A percentile compares a stretch with the other conserved stretches of the same genome.
phyloP scores from a whole-genome alignment of 2,329 filamentous ascomycete species.

The Pseudocercospora vitis region DNA sequence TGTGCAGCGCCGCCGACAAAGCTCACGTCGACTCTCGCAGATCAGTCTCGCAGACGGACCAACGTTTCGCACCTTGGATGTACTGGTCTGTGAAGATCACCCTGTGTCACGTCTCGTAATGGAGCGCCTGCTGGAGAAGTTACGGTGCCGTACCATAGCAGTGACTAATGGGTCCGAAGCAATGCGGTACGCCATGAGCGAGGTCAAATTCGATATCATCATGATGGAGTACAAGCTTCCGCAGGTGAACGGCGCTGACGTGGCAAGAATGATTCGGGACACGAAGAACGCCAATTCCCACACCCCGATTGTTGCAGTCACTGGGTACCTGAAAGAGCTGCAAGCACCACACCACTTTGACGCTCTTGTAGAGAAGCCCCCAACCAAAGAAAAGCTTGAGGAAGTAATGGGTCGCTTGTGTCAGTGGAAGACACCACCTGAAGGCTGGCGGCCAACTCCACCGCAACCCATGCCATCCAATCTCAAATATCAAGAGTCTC shows the following conservation, averaged over 20 bases:
- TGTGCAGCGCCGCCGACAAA: slow-evolving; percentile 91
- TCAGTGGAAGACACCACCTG: slow-evolving; percentile 83
- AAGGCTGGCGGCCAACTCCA: slow-evolving; percentile 52
- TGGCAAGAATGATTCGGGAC: slow-evolving; percentile 95
- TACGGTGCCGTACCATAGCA: slow-evolving; percentile 90
- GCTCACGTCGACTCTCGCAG: slow-evolving; percentile 88
- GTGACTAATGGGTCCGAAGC: slow-evolving; percentile 89
- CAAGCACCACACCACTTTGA: slow-evolving; percentile 96
- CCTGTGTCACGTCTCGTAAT: slow-evolving; percentile 97
- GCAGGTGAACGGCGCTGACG: slow-evolving; percentile 90
- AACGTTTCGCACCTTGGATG: slow-evolving; percentile 84
- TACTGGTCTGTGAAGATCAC: slow-evolving; percentile 96
- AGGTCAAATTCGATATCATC: slow-evolving; percentile 98
- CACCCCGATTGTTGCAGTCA: slow-evolving; percentile 94
- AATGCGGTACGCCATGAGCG: slow-evolving; percentile 88
- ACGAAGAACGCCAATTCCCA: slow-evolving; percentile 93
- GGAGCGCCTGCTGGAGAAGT: slow-evolving; percentile 94
- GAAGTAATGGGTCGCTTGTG: slow-evolving; percentile 86
- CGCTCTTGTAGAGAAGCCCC: slow-evolving; percentile 92
- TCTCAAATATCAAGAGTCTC: slow-evolving; percentile 61
- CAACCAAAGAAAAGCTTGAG: slow-evolving; percentile 84
- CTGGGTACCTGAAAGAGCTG: slow-evolving; percentile 95
- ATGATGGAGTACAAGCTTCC: slow-evolving; percentile 97
- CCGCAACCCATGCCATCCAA: slow-evolving; percentile 57
- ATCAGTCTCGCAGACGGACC: slow-evolving; percentile 83